Evolutionary conservation across 805 yeast genomes (phyloP), one percentile per base, ranked within the genome.

Genomic region (Candida tammaniensis): DNA sequence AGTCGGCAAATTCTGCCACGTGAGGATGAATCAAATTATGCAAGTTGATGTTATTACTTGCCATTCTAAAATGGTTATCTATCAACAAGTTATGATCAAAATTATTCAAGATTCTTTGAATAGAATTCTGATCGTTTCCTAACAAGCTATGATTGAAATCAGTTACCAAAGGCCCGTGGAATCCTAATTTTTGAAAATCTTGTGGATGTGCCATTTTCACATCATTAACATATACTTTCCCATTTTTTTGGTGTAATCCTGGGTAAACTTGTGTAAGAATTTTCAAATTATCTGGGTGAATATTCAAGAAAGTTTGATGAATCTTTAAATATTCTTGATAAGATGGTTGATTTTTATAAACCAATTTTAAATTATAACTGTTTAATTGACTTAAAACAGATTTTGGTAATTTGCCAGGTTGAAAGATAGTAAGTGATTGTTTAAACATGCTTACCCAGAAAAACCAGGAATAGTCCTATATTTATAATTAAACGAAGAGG

Each of bases 1-100:
- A 64, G 43, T 66, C 72, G 16, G 71, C 71, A 55, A 58, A 66
- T 42, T 66, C 71, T 13, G 71, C 70, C 25, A 59, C 59, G 35
- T 64, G 69, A 6, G 72, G 70, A 47, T 63, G 69, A 18, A 65
- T 60, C 34, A 58, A 43, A 33, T 46, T 42, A 28, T 29, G 31
- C 23, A 34, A 31, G 20, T 32, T 36, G 33, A 33, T 17, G 27
- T 19, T 24, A 16, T n/a, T 5, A 8, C 5, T 15, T 20, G 15
- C 14, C 15, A 30, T 21, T 19, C 11, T 30, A 22, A 17, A 24
- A 24, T 14, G 26, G 28, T 32, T 23, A 25, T 31, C 20, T 13
- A 31, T 17, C 20, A 35, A 35, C 23, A 18, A 17, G 14, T 51
- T 56, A 11, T 62, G 61, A 46, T 39, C 43, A 22, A 64, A 64